Evolutionary conservation across 192 early-diverging fungal genomes (phyloP), one percentile per base, ranked within the genome.

Genomic region (Kickxella alabastrina): DNA sequence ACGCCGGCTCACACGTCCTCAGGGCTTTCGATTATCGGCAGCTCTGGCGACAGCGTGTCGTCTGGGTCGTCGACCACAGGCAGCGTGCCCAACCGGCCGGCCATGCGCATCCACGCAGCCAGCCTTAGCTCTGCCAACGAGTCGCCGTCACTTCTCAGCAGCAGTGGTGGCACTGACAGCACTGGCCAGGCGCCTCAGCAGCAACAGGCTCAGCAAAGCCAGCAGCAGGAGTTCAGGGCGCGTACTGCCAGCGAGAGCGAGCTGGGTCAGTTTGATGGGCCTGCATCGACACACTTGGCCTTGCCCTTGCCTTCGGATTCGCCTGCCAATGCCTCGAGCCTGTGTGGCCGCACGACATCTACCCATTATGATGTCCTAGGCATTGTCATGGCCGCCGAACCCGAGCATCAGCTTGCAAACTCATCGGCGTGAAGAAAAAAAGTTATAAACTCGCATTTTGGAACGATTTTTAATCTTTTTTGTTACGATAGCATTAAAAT

Each of bases 181-280:
- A 29, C 3, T 42, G 31, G 27, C 32, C 46, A 47, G 17, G 27
- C 27, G 31, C 52, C 54, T 24, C 35, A 53, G 10, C 34, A 46
- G 35, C 53, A 55, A 39, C 54, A 55, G 14, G 8, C 25, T 0
- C 29, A 31, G 34, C 49, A 60, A 13, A 50, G 54, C 29, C 54
- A 52, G 31, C 49, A 51, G 47, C 65, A 60, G 31, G 72, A 68
- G 37, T 75, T 57, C 52, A 52, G 72, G 5, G 53, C 65, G 19
- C 60, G 64, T 47, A 75, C 61, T 0, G 40, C 65, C 15, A 64
- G 72, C 57, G 72, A 75, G 56, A 47, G 60, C 35, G 72, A 75
- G 35, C 65, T 75, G 3, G 72, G 65, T 18, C 72, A 75, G 57
- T 75, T 75, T 41, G 72, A 75, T 25, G 72, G 72, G 6, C 65